Conservation (phyloP, 2,329 filamentous ascomycete genomes). For the Graphilbum sp. region DNA sequence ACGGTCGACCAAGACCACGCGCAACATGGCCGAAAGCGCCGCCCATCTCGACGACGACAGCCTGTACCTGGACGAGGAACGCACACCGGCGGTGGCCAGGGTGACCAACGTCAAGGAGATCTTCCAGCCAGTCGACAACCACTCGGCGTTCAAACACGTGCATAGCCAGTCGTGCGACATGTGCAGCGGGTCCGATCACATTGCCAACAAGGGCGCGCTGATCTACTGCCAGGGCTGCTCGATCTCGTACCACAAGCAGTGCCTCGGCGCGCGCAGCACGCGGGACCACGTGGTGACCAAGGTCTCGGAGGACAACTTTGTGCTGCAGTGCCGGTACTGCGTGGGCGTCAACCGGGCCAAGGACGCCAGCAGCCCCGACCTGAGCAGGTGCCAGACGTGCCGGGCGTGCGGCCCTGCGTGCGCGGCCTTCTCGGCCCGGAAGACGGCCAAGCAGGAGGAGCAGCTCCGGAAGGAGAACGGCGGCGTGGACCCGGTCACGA, state of each 20-base stretch:
- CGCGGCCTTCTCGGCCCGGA: slow-evolving; percentile 53
- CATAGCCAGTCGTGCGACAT: slow-evolving; percentile 60
- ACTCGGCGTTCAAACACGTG: slow-evolving; percentile 47
- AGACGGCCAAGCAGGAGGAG: slow-evolving; percentile 68
- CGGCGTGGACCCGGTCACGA: slow-evolving; percentile 59
- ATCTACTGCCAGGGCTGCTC: slow-evolving; percentile 88
- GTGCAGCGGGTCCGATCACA: slow-evolving; percentile 41
- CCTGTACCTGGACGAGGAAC: slow-evolving; percentile 32
- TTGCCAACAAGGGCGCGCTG: slow-evolving; percentile 47
- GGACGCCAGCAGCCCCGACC: slow-evolving; percentile 51
- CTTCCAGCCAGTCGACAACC: slow-evolving; percentile 45
- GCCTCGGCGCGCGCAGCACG: slow-evolving; percentile 54
- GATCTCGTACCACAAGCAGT: slow-evolving; percentile 64
- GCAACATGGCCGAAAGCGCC: slow-evolving; percentile 32
- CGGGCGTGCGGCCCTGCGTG: slow-evolving; percentile 51
- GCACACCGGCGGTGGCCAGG: slow-evolving; percentile 29
- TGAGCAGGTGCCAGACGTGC: slow-evolving; percentile 59
- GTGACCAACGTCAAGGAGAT: slow-evolving; percentile 53
- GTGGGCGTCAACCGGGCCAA: slow-evolving; percentile 52
- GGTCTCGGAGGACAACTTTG: slow-evolving; percentile 56
- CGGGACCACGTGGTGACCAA: slow-evolving; percentile 90
- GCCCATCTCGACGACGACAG: slow-evolving; percentile 42
- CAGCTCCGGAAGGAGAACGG: slow-evolving; percentile 62
- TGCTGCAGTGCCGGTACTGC: slow-evolving; percentile 82
- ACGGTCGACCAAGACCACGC: slow-evolving; percentile 29